phyloP scores from a whole-genome alignment of 169 alveolate genomes.

The Cystoisospora suis region DNA sequence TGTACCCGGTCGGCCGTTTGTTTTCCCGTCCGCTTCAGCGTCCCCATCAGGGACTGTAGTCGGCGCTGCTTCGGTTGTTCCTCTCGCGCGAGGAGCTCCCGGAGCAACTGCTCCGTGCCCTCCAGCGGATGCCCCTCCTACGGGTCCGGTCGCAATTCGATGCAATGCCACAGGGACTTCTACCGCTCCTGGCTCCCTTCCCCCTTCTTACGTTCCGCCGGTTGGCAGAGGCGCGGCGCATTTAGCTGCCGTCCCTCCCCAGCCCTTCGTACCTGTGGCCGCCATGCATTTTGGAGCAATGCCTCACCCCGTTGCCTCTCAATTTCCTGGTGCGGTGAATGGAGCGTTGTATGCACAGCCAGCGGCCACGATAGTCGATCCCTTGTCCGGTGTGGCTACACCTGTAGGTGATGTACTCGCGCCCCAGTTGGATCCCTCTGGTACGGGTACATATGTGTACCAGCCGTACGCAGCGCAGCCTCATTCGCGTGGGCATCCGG shows the following conservation, averaged over 20 bases:
- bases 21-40: neutral
- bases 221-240: conserved; percentile 10
- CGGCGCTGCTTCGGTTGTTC: neutral
- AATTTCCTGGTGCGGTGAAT: neutral
- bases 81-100: neutral
- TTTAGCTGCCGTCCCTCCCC: neutral
- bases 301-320: conserved; percentile 1
- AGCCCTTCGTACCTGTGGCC: conserved; percentile 12
- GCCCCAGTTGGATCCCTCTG: neutral
- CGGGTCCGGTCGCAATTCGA: neutral
- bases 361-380: neutral
- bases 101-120: neutral
- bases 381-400: neutral
- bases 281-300: conserved; percentile 7
- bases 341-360: neutral
- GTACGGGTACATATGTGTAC: neutral
- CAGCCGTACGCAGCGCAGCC: conserved; percentile 8
- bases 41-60: neutral
- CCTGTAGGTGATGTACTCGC: neutral
- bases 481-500: neutral
- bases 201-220: neutral
- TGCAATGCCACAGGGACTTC: neutral
- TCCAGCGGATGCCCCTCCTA: neutral
- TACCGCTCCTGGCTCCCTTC: neutral
- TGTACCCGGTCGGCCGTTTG: conserved; percentile 57